Evolutionary conservation across 257 asterid species (phyloP).

Genomic region (Scutellaria galericulata): DNA sequence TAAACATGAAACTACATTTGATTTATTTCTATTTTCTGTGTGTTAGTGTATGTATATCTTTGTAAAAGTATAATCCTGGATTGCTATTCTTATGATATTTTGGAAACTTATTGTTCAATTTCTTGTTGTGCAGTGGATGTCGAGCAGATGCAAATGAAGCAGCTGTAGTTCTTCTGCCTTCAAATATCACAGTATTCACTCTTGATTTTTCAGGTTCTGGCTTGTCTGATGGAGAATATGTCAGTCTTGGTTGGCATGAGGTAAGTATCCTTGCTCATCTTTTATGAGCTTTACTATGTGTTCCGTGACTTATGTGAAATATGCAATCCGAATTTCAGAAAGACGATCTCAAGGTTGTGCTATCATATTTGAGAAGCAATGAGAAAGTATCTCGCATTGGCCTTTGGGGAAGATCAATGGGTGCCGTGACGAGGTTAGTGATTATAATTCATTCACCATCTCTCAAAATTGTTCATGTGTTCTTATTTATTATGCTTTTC

Average conservation of each 20-base stretch:
- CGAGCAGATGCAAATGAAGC: constrained; percentile 99
- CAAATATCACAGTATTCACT: constrained; percentile 87
- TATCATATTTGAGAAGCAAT: constrained; percentile 80
- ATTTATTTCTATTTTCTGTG: background rate
- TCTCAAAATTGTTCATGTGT: constrained; percentile 1
- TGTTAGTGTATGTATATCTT: background rate
- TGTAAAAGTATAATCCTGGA: constrained; percentile 12
- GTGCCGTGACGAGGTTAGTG: constrained; percentile 92
- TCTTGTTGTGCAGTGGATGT: constrained; percentile 76
- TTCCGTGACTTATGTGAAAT: constrained; percentile 23
- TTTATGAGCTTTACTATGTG: constrained; percentile 20
- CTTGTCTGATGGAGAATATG: constrained; percentile 88
- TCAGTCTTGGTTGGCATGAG: constrained; percentile 99
- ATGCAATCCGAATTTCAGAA: constrained; percentile 56
- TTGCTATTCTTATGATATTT: constrained; percentile 7
- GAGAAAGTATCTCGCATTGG: constrained; percentile 79
- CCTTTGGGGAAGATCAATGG: constrained; percentile 99
- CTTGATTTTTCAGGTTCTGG: constrained; percentile 99
- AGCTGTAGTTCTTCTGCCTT: constrained; percentile 90
- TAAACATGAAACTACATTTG: background rate
- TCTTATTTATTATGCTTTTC: constrained; percentile 2
- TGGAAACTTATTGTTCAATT: constrained; percentile 30
- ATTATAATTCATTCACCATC: constrained; percentile 20
- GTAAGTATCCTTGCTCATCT: constrained; percentile 47
- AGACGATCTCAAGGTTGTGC: constrained; percentile 90